A percentile compares a stretch with the other conserved stretches of the same genome.
Evolutionary conservation across 2,329 filamentous ascomycete genomes (phyloP).

Genomic region (Colletotrichum gloeosporioides): DNA sequence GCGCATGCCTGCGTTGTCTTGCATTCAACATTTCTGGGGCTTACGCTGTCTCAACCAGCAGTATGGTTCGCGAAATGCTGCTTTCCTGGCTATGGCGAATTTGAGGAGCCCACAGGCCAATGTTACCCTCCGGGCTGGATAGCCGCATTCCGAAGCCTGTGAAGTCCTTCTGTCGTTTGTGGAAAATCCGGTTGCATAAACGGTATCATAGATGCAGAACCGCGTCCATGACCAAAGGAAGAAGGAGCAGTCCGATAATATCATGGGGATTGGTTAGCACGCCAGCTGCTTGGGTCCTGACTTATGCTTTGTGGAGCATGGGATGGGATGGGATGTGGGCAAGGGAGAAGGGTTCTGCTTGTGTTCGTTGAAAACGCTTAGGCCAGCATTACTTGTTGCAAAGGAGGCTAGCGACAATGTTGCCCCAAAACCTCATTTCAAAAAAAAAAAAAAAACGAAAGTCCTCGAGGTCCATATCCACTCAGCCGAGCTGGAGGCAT

Average conservation of each 20-base stretch:
- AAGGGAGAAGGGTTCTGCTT: background rate
- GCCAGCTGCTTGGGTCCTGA: background rate
- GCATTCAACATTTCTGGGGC: background rate
- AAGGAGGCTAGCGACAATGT: background rate
- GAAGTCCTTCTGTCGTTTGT: background rate
- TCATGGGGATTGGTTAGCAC: background rate
- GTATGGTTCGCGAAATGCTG: background rate
- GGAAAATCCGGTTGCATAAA: background rate
- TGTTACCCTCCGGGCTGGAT: background rate
- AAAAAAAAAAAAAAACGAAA: background rate
- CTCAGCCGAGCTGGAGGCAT: background rate
- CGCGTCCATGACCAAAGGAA: background rate
- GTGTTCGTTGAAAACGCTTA: background rate
- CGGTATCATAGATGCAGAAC: background rate
- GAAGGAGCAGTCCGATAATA: background rate
- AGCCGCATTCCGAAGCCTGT: background rate
- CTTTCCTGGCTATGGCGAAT: background rate
- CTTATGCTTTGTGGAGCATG: background rate
- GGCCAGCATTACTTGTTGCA: background rate
- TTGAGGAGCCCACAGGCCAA: background rate
- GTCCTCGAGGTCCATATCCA: background rate
- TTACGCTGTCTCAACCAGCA: background rate
- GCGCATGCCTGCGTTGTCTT: background rate
- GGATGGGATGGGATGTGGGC: background rate
- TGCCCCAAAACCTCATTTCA: background rate